Evolutionary conservation across 129 eudicot genomes (phyloP).

Genomic region (Flaveria brownii): DNA sequence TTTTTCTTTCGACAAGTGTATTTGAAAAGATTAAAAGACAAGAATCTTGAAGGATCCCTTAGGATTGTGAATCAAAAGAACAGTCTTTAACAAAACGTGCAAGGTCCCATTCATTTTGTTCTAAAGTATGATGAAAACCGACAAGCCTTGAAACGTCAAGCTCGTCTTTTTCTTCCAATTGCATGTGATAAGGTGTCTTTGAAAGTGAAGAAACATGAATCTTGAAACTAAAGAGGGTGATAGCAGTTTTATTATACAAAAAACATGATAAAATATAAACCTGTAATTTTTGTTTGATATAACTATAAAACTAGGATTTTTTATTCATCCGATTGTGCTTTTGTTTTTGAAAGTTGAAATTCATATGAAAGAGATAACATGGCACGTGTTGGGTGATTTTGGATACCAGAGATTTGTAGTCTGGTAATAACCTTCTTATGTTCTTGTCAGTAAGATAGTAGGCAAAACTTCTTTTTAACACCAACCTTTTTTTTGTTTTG

Average conservation of each 20-base stretch:
- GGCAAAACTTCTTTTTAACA: neutral
- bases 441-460: constrained; percentile 11
- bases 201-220: constrained; percentile 8
- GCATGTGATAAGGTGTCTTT: constrained; percentile 27
- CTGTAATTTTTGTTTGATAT: neutral
- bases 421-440: constrained; percentile 15
- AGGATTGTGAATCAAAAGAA: constrained; percentile 19
- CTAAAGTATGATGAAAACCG: constrained; percentile 13
- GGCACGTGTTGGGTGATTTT: constrained; percentile 28
- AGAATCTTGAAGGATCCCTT: constrained; percentile 25
- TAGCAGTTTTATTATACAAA: neutral
- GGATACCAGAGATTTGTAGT: constrained; percentile 13
- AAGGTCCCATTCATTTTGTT: neutral
- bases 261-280: neutral
- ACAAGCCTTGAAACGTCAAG: constrained; percentile 13
- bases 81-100: constrained; percentile 12
- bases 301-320: neutral
- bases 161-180: neutral
- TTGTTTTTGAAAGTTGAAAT: neutral
- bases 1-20: constrained; percentile 23
- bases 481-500: neutral
- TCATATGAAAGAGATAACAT: constrained; percentile 2
- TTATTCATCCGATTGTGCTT: neutral
- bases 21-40: neutral
- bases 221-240: neutral